Percentiles rank a stretch among this genome's conserved stretches.
Evolutionary conservation across 1,284 basidiomycete genomes (phyloP).

Genomic region (Ceratobasidium sp.): DNA sequence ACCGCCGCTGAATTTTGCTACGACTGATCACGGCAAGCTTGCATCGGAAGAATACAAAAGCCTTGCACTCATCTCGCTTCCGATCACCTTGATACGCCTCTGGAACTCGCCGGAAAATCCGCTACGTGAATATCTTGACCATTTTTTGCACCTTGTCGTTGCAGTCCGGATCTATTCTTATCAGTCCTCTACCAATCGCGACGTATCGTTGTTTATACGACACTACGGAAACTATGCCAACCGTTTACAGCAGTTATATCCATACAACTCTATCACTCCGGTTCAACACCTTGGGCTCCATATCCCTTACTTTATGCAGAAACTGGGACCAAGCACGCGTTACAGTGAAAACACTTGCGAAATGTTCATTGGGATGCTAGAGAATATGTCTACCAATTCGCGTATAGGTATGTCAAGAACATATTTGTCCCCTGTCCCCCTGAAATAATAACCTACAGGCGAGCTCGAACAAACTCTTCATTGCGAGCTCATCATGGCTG

Average conservation of each 20-base stretch:
- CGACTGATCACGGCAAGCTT: slow-evolving; percentile 37
- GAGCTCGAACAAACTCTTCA: slow-evolving; percentile 33
- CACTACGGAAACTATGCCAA: slow-evolving; percentile 13
- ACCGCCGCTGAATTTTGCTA: slow-evolving; percentile 37
- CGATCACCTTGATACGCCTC: slow-evolving; percentile 45
- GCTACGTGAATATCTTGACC: neutral
- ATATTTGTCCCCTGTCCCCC: neutral
- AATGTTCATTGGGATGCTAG: slow-evolving; percentile 42
- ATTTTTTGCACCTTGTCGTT: slow-evolving; percentile 27
- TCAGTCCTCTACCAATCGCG: neutral
- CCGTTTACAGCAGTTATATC: slow-evolving; percentile 12
- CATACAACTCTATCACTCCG: neutral
- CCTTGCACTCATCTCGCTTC: slow-evolving; percentile 44
- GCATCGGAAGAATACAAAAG: slow-evolving; percentile 50
- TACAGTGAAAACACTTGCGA: slow-evolving; percentile 39
- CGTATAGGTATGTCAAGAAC: slow-evolving; percentile 27
- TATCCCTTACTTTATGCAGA: slow-evolving; percentile 17
- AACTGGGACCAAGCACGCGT: slow-evolving; percentile 30
- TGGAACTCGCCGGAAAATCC: neutral
- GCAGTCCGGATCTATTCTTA: slow-evolving; percentile 16
- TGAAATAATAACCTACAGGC: neutral
- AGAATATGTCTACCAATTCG: slow-evolving; percentile 29
- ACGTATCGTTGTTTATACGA: neutral
- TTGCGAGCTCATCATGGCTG: neutral
- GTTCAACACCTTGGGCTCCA: slow-evolving; percentile 42